Evolutionary conservation across 2,329 filamentous ascomycete species (phyloP), one percentile per base, ranked within the genome.

Genomic region (Fonsecaea erecta): DNA sequence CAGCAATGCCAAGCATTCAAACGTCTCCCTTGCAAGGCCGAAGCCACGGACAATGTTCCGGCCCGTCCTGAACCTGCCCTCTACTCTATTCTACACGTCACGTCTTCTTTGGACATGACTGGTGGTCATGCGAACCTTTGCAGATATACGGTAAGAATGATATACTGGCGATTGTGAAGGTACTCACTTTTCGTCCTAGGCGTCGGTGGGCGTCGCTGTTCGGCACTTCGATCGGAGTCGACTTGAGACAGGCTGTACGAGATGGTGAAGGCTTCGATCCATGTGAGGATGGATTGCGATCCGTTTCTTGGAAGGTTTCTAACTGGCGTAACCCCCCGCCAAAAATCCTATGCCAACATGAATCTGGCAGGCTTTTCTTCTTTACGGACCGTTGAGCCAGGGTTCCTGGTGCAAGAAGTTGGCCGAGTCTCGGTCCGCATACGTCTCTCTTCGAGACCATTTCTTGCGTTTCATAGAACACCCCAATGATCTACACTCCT

Each of bases 281-380:
- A 55, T 92, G 90, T 75, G 79, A 88, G 60, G 82, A 87, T 53
- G 92, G 92, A 14, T 86, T 93, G 69, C 88, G 93, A 62, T 97
- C 94, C 2, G 85, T 96, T 40, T 96, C 90, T 77, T 98, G 94
- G 94, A 97, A 97, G 86, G 91, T 90, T 71, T 63, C 54, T n/a
- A 3, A 30, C 40, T 32, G 67, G 48, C 32, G 16, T 11, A 16
- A 2, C 32, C 16, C 11, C 16, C 8, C 28, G 52, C n/a, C 3
- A 40, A 12, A 40, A 46, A 12, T 46, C 24, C 18, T 55, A 55
- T 59, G 21, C 73, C 63, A 68, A 60, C 14, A 18, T 68, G 64
- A 70, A 74, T 21, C 18, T 74, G 68, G n/a, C 48, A 94, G 91
- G 86, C 86, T 40, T 96, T 97, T 76, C 81, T 97, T 52, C 82